These are phyloP conservation scores for Claviceps fusiformis DNA, from an alignment of 2,329 filamentous ascomycete genomes.

Conservation along the genomic window DNA sequence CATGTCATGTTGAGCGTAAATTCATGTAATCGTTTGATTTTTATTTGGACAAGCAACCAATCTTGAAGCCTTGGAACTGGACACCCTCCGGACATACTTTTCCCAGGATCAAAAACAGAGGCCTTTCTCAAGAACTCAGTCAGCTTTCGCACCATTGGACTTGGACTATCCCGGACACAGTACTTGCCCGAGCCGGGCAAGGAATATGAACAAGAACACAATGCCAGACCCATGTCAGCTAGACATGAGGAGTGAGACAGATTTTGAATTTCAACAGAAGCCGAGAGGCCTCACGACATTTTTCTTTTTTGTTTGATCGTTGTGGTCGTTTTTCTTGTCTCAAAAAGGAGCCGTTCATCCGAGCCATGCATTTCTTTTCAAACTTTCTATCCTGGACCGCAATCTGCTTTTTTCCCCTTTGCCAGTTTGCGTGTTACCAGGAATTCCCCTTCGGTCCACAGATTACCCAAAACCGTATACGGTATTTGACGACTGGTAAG, in stretches of 20 bases:
- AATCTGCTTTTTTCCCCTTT: background rate
- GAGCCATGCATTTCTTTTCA: background rate
- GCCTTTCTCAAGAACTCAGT: background rate
- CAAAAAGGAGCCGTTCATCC: background rate
- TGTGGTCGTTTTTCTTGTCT: background rate
- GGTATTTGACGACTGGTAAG: slow-evolving; percentile 6
- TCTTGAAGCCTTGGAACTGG: background rate
- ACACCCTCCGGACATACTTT: background rate
- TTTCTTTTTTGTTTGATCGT: background rate
- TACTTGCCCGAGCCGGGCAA: slow-evolving; percentile 9
- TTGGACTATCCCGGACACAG: slow-evolving; percentile 2
- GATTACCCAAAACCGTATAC: background rate
- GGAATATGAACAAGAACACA: background rate
- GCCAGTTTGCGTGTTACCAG: background rate
- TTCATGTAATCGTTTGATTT: slow-evolving; percentile 15
- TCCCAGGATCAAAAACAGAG: background rate
- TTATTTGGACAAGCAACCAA: slow-evolving; percentile 7
- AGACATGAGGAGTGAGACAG: slow-evolving; percentile 4
- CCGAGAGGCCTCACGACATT: background rate
- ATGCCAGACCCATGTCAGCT: background rate
- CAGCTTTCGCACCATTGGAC: background rate
- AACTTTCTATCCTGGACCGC: background rate
- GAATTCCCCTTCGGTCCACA: background rate
- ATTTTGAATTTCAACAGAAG: background rate
- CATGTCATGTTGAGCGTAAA: slow-evolving; percentile 7